Percentiles rank a stretch among this genome's conserved stretches.
These are phyloP conservation scores for Rhizopogon roseolus DNA, from an alignment of 768 basidiomycete species.

Conservation along the genomic window DNA sequence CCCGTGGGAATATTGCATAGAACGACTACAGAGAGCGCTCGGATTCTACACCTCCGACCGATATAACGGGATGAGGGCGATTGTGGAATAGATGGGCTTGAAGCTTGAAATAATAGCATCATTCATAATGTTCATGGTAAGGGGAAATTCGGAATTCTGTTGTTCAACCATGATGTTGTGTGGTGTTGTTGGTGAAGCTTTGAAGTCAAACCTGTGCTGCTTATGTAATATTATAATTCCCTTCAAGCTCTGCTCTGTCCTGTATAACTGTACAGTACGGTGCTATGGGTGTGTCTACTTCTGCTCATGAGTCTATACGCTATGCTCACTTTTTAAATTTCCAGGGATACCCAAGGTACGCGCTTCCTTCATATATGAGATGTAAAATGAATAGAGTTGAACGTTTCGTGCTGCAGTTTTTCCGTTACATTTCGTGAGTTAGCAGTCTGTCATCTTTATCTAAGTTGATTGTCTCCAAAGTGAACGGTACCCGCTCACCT, in stretches of 20 bases:
- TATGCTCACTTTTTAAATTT: constrained; percentile 3
- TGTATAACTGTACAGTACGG: neutral
- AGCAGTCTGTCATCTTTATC: neutral
- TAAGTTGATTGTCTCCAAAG: constrained; percentile 35
- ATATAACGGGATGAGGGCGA: no score
- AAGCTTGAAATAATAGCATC: no score
- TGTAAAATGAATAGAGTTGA: constrained; percentile 5
- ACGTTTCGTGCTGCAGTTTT: constrained; percentile 56
- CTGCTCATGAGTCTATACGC: no score
- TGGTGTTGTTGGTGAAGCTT: neutral
- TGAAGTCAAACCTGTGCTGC: no score
- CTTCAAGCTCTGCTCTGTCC: neutral
- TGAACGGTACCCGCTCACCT: constrained; percentile 97
- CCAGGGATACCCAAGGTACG: constrained; percentile 65
- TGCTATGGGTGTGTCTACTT: neutral
- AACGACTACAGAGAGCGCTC: no score
- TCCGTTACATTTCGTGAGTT: constrained; percentile 90
- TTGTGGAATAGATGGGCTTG: no score
- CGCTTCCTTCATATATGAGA: neutral
- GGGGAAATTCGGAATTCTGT: no score
- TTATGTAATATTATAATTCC: neutral
- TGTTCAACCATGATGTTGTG: no score
- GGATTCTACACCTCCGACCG: no score
- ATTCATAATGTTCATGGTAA: no score
- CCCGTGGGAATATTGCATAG: neutral